Conservation (phyloP, 2,329 filamentous ascomycete species). For the Chaetomium strumarium region DNA sequence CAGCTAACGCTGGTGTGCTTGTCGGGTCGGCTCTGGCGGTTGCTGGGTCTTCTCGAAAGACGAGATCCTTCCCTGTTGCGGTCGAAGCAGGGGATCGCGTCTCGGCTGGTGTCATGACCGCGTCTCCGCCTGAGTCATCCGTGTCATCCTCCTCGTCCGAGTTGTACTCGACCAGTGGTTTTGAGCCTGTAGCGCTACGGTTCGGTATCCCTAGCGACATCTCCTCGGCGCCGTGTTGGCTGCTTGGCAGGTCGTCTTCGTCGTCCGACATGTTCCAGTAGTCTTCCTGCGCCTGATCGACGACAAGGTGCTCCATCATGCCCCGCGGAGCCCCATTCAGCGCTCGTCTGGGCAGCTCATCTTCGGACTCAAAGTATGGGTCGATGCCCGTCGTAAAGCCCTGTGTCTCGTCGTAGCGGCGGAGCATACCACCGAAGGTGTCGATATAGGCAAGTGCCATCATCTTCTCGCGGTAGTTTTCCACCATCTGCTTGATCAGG, state of each 20-base stretch:
- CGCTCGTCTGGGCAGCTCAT: slow-evolving; percentile 42
- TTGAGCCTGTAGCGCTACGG: slow-evolving; percentile 55
- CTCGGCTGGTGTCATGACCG: slow-evolving; percentile 26
- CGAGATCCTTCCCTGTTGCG: background rate
- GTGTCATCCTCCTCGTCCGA: slow-evolving; percentile 69
- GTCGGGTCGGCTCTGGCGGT: slow-evolving; percentile 18
- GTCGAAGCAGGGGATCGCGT: slow-evolving; percentile 20
- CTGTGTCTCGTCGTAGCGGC: slow-evolving; percentile 72
- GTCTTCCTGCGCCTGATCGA: slow-evolving; percentile 81
- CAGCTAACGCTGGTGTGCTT: slow-evolving; percentile 26
- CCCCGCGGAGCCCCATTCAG: slow-evolving; percentile 45
- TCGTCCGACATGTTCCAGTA: slow-evolving; percentile 92
- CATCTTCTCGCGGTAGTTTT: slow-evolving; percentile 74
- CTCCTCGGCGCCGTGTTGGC: background rate
- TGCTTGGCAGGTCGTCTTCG: slow-evolving; percentile 57
- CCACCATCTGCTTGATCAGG: slow-evolving; percentile 76
- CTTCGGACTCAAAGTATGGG: slow-evolving; percentile 64
- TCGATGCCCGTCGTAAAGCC: slow-evolving; percentile 61
- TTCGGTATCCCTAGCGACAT: slow-evolving; percentile 46
- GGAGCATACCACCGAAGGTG: slow-evolving; percentile 71
- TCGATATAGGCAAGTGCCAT: slow-evolving; percentile 73
- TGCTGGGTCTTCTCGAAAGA: too few species aligned
- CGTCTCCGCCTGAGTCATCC: slow-evolving; percentile 57
- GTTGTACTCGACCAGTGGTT: slow-evolving; percentile 82
- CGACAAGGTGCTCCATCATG: slow-evolving; percentile 61